Evolutionary conservation across 2,329 filamentous ascomycete genomes (phyloP).

Genomic region (Cryphonectria naterciae): DNA sequence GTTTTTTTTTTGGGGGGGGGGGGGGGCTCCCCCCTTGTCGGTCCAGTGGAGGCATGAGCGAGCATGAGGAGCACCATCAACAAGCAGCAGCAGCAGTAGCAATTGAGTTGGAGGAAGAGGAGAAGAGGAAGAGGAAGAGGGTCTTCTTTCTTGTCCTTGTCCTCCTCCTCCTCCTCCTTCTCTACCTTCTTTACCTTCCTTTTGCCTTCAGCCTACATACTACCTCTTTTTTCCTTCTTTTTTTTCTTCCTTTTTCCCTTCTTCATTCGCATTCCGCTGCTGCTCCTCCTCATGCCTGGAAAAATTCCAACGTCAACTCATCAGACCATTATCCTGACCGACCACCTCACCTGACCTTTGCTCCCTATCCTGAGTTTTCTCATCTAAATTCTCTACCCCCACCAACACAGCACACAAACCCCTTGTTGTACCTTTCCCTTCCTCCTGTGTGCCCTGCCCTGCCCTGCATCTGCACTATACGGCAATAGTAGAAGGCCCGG

Average conservation of each 20-base stretch:
- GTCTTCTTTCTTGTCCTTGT: neutral
- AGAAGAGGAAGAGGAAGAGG: neutral
- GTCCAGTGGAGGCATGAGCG: neutral
- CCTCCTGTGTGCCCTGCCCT: neutral
- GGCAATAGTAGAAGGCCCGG: neutral
- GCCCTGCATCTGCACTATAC: conserved; percentile 10
- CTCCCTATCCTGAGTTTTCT: neutral
- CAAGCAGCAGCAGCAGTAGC: neutral
- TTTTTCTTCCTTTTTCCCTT: neutral
- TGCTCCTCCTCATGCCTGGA: neutral
- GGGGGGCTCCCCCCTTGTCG: neutral
- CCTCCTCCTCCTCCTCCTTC: neutral
- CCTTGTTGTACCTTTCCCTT: neutral
- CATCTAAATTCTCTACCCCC: neutral
- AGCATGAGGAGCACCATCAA: neutral
- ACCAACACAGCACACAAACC: neutral
- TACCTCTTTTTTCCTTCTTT: neutral
- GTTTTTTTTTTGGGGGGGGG: neutral
- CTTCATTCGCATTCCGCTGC: neutral
- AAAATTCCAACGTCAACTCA: neutral
- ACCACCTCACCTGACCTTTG: neutral
- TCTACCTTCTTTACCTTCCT: neutral
- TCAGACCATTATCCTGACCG: neutral
- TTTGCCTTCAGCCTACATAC: neutral
- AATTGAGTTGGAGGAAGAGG: neutral